Evolutionary conservation across 169 alveolate species (phyloP).

Genomic region (Plasmodium vivax): DNA sequence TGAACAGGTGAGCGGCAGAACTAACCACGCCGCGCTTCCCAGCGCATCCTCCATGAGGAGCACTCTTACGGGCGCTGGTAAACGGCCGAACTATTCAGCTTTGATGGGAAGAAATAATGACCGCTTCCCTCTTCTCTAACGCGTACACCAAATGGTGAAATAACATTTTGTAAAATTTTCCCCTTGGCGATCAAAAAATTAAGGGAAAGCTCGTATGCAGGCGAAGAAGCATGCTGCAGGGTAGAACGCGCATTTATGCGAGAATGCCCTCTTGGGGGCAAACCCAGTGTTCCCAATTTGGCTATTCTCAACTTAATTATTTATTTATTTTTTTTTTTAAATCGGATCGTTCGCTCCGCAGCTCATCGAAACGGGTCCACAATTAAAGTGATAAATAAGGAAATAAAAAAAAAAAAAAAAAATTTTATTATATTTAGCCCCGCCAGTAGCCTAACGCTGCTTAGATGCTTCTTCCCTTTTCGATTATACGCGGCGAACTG

Average conservation of each 20-base stretch:
- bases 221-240: not conserved
- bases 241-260: not conserved
- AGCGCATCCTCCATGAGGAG: not conserved
- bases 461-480: not conserved
- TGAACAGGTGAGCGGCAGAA: too few species aligned
- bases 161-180: not conserved
- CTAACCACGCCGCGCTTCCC: not conserved
- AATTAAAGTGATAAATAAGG: not conserved
- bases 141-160: not conserved
- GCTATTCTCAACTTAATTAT: not conserved
- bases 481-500: not conserved
- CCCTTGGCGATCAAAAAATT: not conserved
- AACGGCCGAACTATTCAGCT: not conserved
- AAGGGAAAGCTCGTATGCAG: not conserved
- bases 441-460: not conserved
- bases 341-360: not conserved
- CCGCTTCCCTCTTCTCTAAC: not conserved
- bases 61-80: not conserved
- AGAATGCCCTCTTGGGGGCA: not conserved
- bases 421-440: not conserved
- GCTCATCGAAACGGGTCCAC: not conserved
- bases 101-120: not conserved
- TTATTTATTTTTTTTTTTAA: not conserved
- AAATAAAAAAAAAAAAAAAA: not conserved
- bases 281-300: not conserved